Evolutionary conservation across 1,284 basidiomycete genomes (phyloP), one percentile per base, ranked within the genome.

Genomic region (Ganoderma meredithae): DNA sequence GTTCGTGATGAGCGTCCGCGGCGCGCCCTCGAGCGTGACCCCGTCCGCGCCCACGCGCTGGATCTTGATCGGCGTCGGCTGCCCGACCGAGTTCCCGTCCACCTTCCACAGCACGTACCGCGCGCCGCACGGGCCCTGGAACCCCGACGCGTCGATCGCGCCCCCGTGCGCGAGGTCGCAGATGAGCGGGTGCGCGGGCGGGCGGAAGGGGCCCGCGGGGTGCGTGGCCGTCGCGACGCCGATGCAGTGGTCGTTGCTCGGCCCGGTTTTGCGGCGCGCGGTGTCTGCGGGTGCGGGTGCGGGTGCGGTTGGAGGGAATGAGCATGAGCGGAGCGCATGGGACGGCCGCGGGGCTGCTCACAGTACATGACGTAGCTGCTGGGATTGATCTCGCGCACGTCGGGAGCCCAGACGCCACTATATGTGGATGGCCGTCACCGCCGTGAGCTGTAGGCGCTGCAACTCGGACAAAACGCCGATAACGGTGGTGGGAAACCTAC

Each of bases 81-180:
- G 43, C 33, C 73, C 73, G 22, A 71, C 58, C 19, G 64, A 70
- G 68, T 69, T 76, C 17, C 75, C 75, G 47, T 76, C 75, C 15
- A 76, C 73, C 65, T 75, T 76, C 63, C 72, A 75, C 17, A 75
- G 71, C 52, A 75, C 64, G 36, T 71, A 76, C 2, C 63, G 67
- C n/a, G 53, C 49, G 2, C 74, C 73, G 39, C 71, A 61, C 12
- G 67, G 63, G 44, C 72, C 71, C 33, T 70, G 61, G 66, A 74
- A 74, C 1, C 75, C 74, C 1, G 74, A 71, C 10, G 73, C 68
- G 43, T 75, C 75, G 44, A 75, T 76, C 2, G 70, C 75, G n/a
- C 74, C 74, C 4, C 73, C 75, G n/a, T 71, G 68, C 31, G 63
- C 56, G 36, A 68, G 70, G 39, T 72, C 68, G 62, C 74, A 75